Conservation (phyloP, 257 asterid genomes). For the Nicotiana attenuata region DNA sequence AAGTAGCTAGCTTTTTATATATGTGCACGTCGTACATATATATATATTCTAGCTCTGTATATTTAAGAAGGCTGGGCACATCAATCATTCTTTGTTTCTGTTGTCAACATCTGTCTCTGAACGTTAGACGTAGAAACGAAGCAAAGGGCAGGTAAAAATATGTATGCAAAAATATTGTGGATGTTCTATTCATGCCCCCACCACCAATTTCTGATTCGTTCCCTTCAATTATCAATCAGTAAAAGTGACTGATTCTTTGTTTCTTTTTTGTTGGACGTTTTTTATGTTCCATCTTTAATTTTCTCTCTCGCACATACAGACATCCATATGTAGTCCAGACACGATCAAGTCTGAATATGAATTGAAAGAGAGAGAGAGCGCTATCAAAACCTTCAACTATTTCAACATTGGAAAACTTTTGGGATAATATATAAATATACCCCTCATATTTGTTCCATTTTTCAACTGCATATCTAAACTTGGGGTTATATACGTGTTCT, state of each 20-base stretch:
- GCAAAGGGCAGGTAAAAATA: conserved; percentile 10
- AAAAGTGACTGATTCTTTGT: conserved; percentile 6
- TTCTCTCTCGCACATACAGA: background rate
- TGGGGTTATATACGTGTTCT: too few species aligned
- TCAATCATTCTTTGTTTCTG: conserved; percentile 10
- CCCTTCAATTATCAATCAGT: background rate
- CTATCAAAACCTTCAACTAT: background rate
- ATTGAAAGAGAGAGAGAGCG: background rate
- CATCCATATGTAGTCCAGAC: background rate
- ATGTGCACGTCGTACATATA: background rate
- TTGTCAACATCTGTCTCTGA: background rate
- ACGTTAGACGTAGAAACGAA: conserved; percentile 6
- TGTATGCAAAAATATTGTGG: background rate
- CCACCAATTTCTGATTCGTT: background rate
- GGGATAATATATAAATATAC: background rate
- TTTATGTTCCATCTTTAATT: background rate
- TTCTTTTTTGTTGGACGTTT: conserved; percentile 6
- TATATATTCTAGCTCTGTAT: background rate
- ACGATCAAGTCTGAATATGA: background rate
- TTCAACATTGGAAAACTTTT: background rate
- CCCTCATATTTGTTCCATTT: too few species aligned
- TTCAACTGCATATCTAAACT: too few species aligned
- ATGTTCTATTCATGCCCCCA: background rate
- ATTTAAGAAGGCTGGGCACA: background rate
- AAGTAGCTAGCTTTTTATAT: too few species aligned